Base-by-base conservation (phyloP, 192 early-diverging fungal species). In the Paraglomus occultum region DNA sequence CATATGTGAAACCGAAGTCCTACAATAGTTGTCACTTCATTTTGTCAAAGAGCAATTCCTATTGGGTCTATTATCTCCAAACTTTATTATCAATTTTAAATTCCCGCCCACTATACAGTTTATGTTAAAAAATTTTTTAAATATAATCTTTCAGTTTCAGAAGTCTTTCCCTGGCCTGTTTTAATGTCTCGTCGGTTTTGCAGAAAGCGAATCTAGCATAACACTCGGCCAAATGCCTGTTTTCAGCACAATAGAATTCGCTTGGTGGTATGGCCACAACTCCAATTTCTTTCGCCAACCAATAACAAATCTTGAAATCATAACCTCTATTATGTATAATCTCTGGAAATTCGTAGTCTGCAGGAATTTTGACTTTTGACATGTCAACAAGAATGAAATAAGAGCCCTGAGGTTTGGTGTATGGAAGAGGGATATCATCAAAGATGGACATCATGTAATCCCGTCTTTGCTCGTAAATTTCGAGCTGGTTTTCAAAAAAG, bases 311-410 rank as follows among this genome's bases (percentile, higher is more conserved):
- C 64, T 90, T 85, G 76, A 90, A 95, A 72, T 88, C 88, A 64
- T 78, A 73, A 50, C 90, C 91, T 14, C 93, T 85, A 14, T 76
- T 69, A 20, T 83, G 70, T 14, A 88, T 77, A 6, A 82, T 74
- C 1, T 76, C 75, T 0, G 89, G 87, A 71, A 85, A 88, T 4
- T 59, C 62, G 67, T 85, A 90, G 52, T 85, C 83, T 38, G 73
- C 62, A 20, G 92, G 92, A 38, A 90, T 76, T 20, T 80, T 78
- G 23, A 97, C 75, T 63, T 78, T 73, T 45, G 83, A 69, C 8
- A 90, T 92, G 71, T 95, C 91, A 22, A 93, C 94, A 46, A 98
- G 79, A 45, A 96, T 87, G 76, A 94, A 98, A 85, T 98, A 98
- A 22, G 92, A 89, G 47, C 96, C 96, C 66, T 98, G 87, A 8